Evolutionary conservation across 306 rosid species (phyloP), one percentile per base, ranked within the genome.

Genomic region (Trifolium subterraneum): DNA sequence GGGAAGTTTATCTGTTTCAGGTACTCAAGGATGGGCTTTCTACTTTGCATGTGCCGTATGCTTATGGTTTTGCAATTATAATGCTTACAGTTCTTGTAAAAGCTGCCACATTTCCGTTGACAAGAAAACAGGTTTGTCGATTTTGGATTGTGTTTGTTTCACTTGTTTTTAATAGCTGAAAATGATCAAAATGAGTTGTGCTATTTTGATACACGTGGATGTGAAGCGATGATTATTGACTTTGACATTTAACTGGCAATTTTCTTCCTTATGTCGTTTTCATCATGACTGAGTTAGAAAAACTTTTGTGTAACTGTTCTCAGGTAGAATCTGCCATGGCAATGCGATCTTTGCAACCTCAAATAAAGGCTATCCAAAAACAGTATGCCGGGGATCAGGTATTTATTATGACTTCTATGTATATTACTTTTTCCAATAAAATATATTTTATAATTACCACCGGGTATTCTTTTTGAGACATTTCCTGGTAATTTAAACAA

Each of bases 61-160:
- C 97, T 10, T 92, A 95, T 89, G 99, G 99, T 39, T 95, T 95
- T 81, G 97, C 99, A 16, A 95, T 95, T 81, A 92, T 95, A 75
- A 87, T 92, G 18, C 96, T 92, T 42, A 92, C 97, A 1, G 74
- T 92, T 87, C 83, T 92, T 50, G 96, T 92, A 35, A 92, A 92
- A 82, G 97, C 90, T 71, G 90, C 86, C 42, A 92, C 97, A 3
- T 92, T 88, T 85, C 97, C 97, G 3, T 81, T 92, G 85, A 84
- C 97, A 10, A 92, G 88, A 78, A 92, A 90, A 45, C 97, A 92
- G 96, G 97, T 92, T 78, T 58, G 82, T 55, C 13, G 33, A 48
- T 80, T 39, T 58, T 75, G 72, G 70, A 45, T 29, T 27, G 51
- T 51, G 62, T 65, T 71, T 51, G 62, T 65, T 71, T 42, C 19